Evolutionary conservation across 2,329 filamentous ascomycete species (phyloP).

Genomic region (Calonectria honghensis): DNA sequence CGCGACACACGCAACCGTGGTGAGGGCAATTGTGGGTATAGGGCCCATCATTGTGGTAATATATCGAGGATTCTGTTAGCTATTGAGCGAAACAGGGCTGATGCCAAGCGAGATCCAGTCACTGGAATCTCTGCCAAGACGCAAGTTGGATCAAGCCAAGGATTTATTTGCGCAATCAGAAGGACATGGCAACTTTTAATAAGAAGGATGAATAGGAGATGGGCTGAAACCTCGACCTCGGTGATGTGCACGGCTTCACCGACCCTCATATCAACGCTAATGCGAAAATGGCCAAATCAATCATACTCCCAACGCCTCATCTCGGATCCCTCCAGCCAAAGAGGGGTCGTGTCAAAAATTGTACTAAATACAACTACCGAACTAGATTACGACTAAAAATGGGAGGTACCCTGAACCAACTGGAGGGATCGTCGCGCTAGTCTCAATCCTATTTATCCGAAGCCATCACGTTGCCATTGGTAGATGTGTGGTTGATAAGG

Average conservation of each 20-base stretch:
- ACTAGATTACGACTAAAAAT: neutral
- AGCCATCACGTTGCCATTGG: neutral
- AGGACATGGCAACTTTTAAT: neutral
- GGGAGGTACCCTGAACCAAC: neutral
- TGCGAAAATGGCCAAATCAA: neutral
- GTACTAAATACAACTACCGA: neutral
- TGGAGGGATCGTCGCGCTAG: neutral
- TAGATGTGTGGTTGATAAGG: neutral
- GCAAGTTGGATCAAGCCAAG: neutral
- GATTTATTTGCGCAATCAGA: neutral
- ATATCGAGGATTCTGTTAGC: neutral
- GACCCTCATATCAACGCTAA: neutral
- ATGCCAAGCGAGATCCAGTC: neutral
- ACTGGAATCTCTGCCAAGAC: neutral
- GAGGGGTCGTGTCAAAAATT: neutral
- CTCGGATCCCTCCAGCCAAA: neutral
- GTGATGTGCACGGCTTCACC: neutral
- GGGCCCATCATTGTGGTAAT: neutral
- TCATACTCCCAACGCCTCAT: neutral
- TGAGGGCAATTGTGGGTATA: neutral
- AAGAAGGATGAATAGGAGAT: neutral
- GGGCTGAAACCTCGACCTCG: neutral
- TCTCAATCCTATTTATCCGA: conserved; percentile 1
- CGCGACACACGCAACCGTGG: neutral
- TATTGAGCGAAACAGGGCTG: neutral